Evolutionary conservation across 108 stramenopile genomes (phyloP), one percentile per base, ranked within the genome.

Genomic region (Discostella stelligeroides): DNA sequence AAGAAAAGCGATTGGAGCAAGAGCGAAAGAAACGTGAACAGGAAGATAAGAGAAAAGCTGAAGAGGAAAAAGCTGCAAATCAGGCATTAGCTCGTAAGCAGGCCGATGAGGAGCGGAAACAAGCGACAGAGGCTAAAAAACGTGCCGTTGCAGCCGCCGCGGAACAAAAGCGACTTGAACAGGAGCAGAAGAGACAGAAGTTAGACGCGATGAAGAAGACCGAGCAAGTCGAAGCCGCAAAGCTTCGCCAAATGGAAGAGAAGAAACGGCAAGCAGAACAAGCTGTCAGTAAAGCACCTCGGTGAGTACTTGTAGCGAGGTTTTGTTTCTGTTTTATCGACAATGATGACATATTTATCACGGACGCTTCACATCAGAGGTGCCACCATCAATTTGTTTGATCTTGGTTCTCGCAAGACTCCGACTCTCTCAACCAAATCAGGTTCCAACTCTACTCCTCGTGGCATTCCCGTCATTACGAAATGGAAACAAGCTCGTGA

Each of bases 401-500:
- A 68, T n/a, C 69, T 76, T 58, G 75, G 75, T 3, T 53, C 59
- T 24, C 41, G 53, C 14, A 49, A 41, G 34, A 53, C 53, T 50
- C 41, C 23, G 50, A 49, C 29, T 18, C 75, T 21, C 47, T 29
- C 60, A 34, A 58, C 30, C 5, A 37, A 34, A 28, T 58, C 57
- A 21, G 21, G 38, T n/a, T 49, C 46, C 29, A 39, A 37, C 11
- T 12, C 60, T 30, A 65, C 62, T 27, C 79, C 79, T 7, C 56
- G 48, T 34, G 78, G 78, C 48, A 67, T 80, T 17, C 73, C 79
- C 28, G 65, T 66, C 12, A 73, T 80, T 7, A 69, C 79, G 23
- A 56, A 58, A 29, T 93, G 92, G 92, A 78, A 70, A 45, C 61
- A 82, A 68, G 65, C 79, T 34, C 56, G 78, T 12, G 89, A 93